Percentiles rank a stretch among this genome's conserved stretches.
Conservation (phyloP, 2,329 filamentous ascomycete species). For the Aspergillus proliferans region DNA sequence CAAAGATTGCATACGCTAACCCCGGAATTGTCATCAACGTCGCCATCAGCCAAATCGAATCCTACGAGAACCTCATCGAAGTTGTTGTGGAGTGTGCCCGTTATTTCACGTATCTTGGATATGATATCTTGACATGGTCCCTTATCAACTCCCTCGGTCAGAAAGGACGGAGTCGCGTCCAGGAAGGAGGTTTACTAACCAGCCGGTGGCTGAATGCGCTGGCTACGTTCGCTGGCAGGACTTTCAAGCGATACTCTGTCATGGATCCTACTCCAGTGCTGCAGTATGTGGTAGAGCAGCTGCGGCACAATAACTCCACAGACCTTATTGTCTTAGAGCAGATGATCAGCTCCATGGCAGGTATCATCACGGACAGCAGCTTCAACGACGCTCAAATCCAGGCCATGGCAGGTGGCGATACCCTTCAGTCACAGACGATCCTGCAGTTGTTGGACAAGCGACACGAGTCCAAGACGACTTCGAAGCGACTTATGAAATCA, state of each 20-base stretch:
- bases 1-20: constrained; percentile 85
- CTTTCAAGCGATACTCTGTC: constrained; percentile 77
- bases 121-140: constrained; percentile 90
- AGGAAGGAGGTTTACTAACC: constrained; percentile 65
- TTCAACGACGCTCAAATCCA: constrained; percentile 84
- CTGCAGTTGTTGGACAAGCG: constrained; percentile 75
- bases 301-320: constrained; percentile 74
- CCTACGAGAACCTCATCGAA: constrained; percentile 90
- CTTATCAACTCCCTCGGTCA: constrained; percentile 66
- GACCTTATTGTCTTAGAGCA: constrained; percentile 89
- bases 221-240: constrained; percentile 82
- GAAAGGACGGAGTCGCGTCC: constrained; percentile 52
- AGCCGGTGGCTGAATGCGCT: constrained; percentile 89
- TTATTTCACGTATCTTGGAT: constrained; percentile 87
- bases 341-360: constrained; percentile 86
- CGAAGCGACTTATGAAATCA: constrained; percentile 71
- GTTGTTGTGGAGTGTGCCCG: constrained; percentile 90
- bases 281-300: constrained; percentile 81
- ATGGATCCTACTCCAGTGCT: constrained; percentile 81
- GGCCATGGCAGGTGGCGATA: constrained; percentile 79
- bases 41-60: constrained; percentile 83
- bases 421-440: constrained; percentile 73
- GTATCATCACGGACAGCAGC: constrained; percentile 77
- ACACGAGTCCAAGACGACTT: constrained; percentile 66
- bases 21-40: constrained; percentile 88